phyloP scores from a whole-genome alignment of 2,329 filamentous ascomycete species.

The Colletotrichum tamarilloi region DNA sequence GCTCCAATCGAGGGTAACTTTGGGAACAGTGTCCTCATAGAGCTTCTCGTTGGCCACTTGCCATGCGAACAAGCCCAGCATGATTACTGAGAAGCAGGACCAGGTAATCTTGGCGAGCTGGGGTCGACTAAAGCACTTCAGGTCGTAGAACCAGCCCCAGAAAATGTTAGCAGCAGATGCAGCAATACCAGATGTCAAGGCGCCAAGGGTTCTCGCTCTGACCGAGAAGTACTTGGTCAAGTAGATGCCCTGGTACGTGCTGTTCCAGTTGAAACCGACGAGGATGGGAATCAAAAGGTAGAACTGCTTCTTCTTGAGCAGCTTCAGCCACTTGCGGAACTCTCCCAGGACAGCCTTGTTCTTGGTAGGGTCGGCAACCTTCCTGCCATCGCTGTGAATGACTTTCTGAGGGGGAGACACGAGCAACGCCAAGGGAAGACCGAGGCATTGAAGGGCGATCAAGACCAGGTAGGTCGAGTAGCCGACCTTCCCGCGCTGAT shows the following conservation, averaged over 20 bases:
- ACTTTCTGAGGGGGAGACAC: conserved; percentile 58
- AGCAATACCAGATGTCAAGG: conserved; percentile 56
- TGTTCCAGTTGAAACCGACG: conserved; percentile 62
- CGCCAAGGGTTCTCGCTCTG: conserved; percentile 56
- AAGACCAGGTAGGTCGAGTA: conserved; percentile 54
- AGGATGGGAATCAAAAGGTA: conserved; percentile 61
- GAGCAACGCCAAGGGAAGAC: conserved; percentile 56
- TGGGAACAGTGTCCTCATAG: conserved; percentile 50
- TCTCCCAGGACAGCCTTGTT: conserved; percentile 51
- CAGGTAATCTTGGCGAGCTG: conserved; percentile 56
- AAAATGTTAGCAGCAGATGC: conserved; percentile 58
- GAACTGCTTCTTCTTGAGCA: conserved; percentile 57
- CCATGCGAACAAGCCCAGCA: conserved; percentile 58
- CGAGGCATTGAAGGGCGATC: conserved; percentile 57
- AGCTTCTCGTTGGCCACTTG: conserved; percentile 58
- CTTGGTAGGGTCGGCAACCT: conserved; percentile 45
- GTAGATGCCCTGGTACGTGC: conserved; percentile 63
- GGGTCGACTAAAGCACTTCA: conserved; percentile 52
- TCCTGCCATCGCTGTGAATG: conserved; percentile 50
- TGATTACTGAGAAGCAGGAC: conserved; percentile 51
- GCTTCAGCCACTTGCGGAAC: conserved; percentile 47
- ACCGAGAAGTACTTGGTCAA: conserved; percentile 64
- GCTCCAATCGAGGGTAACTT: conserved; percentile 58
- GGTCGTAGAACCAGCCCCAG: conserved; percentile 62
- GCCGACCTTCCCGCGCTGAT: conserved; percentile 56